Conservation (phyloP, 768 basidiomycete genomes). For the Suillus plorans region DNA sequence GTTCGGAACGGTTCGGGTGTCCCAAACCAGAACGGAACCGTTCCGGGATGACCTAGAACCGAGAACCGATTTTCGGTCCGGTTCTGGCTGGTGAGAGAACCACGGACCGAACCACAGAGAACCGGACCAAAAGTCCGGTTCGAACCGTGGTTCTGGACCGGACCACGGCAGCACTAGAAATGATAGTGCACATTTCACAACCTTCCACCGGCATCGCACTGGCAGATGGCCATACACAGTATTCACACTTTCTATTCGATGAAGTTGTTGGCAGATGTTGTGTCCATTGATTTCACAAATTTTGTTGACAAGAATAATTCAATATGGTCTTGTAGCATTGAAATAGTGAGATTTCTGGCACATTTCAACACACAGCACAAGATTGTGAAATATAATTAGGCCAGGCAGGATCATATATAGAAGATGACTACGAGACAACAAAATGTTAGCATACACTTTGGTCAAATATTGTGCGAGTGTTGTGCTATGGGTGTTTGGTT, state of each 20-base stretch:
- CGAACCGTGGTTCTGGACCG: no score
- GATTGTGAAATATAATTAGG: background rate
- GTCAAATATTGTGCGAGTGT: background rate
- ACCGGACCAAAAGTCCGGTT: no score
- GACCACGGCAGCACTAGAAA: no score
- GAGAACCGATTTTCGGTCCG: no score
- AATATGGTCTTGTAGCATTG: background rate
- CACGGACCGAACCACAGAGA: no score
- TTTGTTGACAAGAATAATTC: background rate
- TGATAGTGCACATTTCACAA: no score
- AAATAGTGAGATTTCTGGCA: background rate
- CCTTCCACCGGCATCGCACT: no score
- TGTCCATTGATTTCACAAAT: background rate
- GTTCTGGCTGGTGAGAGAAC: no score
- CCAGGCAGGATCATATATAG: background rate
- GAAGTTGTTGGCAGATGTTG: background rate
- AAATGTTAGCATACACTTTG: background rate
- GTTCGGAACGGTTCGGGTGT: no score
- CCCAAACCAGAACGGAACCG: no score
- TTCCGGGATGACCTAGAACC: no score
- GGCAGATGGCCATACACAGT: no score
- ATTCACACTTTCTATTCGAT: background rate
- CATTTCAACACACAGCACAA: background rate
- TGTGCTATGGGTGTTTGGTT: background rate
- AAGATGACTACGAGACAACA: background rate